phyloP scores from a whole-genome alignment of 2,329 filamentous ascomycete genomes.

The Aspergillus sergii region DNA sequence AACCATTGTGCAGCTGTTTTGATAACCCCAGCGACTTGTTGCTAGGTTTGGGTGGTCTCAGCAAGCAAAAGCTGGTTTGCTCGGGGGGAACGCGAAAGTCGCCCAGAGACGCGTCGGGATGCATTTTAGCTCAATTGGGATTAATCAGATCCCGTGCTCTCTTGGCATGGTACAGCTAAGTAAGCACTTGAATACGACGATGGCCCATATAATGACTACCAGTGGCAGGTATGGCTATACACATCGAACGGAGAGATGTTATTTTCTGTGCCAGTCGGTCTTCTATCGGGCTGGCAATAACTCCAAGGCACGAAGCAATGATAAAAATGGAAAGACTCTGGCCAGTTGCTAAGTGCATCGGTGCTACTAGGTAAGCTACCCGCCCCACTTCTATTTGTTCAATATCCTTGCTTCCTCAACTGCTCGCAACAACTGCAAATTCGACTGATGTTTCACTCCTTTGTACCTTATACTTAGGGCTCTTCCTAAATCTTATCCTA shows the following conservation, averaged over 20 bases:
- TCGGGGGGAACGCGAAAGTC: conserved; percentile 30
- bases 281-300: neutral
- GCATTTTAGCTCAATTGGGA: conserved; percentile 15
- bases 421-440: neutral
- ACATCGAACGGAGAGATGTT: neutral
- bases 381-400: neutral
- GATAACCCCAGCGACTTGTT: neutral
- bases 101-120: conserved; percentile 26
- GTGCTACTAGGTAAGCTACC: neutral
- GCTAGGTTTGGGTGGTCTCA: neutral
- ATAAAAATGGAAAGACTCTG: neutral
- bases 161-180: neutral
- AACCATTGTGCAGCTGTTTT: conserved; percentile 33
- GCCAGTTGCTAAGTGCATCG: neutral
- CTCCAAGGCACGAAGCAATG: neutral
- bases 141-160: neutral
- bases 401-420: neutral
- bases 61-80: neutral
- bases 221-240: neutral
- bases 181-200: neutral
- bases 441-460: neutral
- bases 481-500: neutral
- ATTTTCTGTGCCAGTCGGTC: neutral
- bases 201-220: neutral
- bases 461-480: neutral